Evolutionary conservation across 2,329 filamentous ascomycete genomes (phyloP), one percentile per base, ranked within the genome.

Genomic region (Aureobasidium lini): DNA sequence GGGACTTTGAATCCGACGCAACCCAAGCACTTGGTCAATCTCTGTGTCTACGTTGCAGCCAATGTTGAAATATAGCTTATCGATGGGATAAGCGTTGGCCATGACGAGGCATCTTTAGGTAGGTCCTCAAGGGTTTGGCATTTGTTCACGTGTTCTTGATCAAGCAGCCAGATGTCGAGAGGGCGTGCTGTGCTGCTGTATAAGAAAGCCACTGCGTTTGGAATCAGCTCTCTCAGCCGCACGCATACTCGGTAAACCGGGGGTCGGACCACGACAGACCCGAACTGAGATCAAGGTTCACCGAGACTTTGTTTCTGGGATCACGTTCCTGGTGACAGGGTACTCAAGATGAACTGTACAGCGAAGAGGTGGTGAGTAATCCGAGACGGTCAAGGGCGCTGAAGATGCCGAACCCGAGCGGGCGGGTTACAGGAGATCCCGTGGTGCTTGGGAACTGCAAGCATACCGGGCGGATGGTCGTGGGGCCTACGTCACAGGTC

Each of bases 401-500:
- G 13, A 13, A 43, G 16, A 43, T 32, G 49, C 39, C 52, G 52
- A 32, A 44, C 39, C 52, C 52, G 52, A 56, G 16, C 40, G 52
- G 52, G 18, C 39, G 52, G 52, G 29, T 28, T 31, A 46, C 29
- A 44, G 39, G 15, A 40, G 36, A 46, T 56, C 40, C 52, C 52
- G 52, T 54, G 23, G 50, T 43, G 50, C 50, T 54, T 32, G 50
- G 50, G 50, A 34, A 57, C 50, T 42, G 50, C 37, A 54, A 40
- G 48, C 40, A 44, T 46, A 57, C 53, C 53, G 40, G 8, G 32
- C 52, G 52, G 52, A 16, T 46, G 52, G 42, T 57, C 36, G 32
- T 39, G 42, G 42, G 37, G 23, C 13, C 42, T 57, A 57, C 54
- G 54, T 57, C 54, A 57, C 54, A 39, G 18, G 13, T 32, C 18